Conservation (phyloP, 345 rosid species). For the Schrenkiella parvula region DNA sequence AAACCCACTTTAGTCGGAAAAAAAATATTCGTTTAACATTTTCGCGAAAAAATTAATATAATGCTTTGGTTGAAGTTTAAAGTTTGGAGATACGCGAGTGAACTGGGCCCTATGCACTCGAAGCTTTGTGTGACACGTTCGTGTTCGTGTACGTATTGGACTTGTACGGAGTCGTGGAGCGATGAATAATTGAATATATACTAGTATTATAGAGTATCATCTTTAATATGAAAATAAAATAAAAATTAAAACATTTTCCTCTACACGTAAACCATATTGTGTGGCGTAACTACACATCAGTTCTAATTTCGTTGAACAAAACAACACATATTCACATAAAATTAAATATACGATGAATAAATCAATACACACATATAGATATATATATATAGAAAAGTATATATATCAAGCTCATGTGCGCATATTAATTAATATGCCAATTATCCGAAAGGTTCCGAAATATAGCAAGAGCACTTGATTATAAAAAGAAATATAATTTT, state of each 20-base stretch:
- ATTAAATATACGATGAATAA: background rate
- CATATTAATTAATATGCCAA: background rate
- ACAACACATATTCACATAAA: background rate
- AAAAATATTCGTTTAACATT: background rate
- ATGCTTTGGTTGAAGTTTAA: background rate
- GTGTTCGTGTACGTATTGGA: constrained; percentile 12
- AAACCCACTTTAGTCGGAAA: background rate
- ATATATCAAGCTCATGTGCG: background rate
- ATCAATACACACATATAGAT: background rate
- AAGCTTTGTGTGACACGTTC: constrained; percentile 10
- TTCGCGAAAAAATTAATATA: background rate
- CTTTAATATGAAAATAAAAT: background rate
- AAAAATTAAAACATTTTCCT: background rate
- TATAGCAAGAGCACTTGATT: background rate
- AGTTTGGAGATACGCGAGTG: background rate
- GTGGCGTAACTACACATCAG: background rate
- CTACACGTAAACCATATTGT: constrained; percentile 8
- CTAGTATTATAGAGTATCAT: background rate
- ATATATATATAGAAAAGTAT: background rate
- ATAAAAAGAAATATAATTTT: background rate
- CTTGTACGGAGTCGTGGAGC: constrained; percentile 25
- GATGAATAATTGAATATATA: constrained; percentile 4
- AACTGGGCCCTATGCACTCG: background rate
- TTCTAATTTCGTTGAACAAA: background rate
- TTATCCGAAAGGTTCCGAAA: background rate